A percentile compares a stretch with the other conserved stretches of the same genome.
phyloP scores from a whole-genome alignment of 441 rosid genomes.

The Jatropha multifida region DNA sequence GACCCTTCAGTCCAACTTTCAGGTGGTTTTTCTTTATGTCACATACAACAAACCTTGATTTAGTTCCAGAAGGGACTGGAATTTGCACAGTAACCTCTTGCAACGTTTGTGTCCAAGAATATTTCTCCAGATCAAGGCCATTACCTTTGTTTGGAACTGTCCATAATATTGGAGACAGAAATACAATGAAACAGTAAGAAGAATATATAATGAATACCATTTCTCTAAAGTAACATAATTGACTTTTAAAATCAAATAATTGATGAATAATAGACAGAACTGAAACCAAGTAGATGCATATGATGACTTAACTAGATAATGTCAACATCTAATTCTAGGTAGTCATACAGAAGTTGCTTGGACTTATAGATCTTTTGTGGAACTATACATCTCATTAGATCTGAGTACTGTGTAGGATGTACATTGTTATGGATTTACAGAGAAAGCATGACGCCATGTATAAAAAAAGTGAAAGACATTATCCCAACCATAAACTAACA shows the following conservation, averaged over 20 bases:
- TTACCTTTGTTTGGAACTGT: slow-evolving; percentile 91
- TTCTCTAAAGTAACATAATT: background rate
- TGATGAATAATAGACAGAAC: background rate
- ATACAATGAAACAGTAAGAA: background rate
- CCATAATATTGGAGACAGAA: slow-evolving; percentile 2
- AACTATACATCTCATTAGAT: background rate
- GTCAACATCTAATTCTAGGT: background rate
- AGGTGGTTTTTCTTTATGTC: slow-evolving; percentile 87
- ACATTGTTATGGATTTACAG: background rate
- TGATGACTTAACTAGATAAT: background rate
- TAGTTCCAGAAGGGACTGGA: slow-evolving; percentile 86
- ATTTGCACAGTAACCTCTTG: slow-evolving; percentile 74
- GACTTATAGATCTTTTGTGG: no score
- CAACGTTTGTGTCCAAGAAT: slow-evolving; percentile 89
- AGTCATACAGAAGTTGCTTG: background rate
- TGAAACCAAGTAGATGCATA: background rate
- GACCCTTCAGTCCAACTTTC: slow-evolving; percentile 90
- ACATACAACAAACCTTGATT: slow-evolving; percentile 63
- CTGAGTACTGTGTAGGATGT: background rate
- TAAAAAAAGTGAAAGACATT: background rate
- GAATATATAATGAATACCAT: background rate
- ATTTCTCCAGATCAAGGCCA: slow-evolving; percentile 84
- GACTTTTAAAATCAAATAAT: background rate
- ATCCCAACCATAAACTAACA: background rate
- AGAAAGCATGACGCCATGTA: background rate